Conservation (phyloP, 441 rosid species). For the Brassica balearica region DNA sequence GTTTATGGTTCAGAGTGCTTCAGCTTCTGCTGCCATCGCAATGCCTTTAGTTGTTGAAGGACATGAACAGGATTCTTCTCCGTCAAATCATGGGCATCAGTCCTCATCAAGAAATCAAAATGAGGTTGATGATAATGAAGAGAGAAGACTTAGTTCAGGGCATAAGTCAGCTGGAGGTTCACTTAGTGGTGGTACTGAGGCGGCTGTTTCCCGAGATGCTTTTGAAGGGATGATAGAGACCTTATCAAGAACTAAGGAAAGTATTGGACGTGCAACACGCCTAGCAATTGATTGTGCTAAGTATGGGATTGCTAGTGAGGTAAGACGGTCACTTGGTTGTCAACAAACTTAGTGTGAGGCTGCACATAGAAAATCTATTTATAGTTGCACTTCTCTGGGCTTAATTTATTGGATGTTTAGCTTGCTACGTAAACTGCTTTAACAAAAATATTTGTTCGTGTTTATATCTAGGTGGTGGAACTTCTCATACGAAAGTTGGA, state of each 20-base stretch:
- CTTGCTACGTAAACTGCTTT: constrained; percentile 22
- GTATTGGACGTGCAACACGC: constrained; percentile 99
- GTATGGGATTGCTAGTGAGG: constrained; percentile 97
- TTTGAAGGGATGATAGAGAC: constrained; percentile 99
- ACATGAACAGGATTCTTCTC: constrained; percentile 60
- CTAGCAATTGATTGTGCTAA: constrained; percentile 99
- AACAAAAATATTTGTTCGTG: constrained; percentile 22
- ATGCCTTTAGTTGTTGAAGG: constrained; percentile 56
- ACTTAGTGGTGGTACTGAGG: constrained; percentile 94
- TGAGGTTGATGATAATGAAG: constrained; percentile 79
- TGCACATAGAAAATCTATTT: constrained; percentile 9
- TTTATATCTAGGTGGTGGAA: constrained; percentile 85
- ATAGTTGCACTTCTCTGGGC: constrained; percentile 12
- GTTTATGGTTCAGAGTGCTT: constrained; percentile 52
- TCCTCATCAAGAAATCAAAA: constrained; percentile 52
- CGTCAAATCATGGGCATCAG: constrained; percentile 60
- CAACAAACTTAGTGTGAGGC: constrained; percentile 17
- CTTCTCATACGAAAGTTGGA: constrained; percentile 91
- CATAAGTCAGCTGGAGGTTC: constrained; percentile 74
- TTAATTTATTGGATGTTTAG: constrained; percentile 14
- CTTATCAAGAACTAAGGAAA: constrained; percentile 96
- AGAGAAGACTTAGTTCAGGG: constrained; percentile 76
- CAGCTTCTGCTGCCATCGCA: constrained; percentile 49
- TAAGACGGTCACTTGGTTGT: constrained; percentile 42
- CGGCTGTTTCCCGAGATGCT: constrained; percentile 98